A percentile compares a stretch with the other conserved stretches of the same genome.
Evolutionary conservation across 2,329 filamentous ascomycete genomes (phyloP).

Genomic region (Leptographium galeiforme): DNA sequence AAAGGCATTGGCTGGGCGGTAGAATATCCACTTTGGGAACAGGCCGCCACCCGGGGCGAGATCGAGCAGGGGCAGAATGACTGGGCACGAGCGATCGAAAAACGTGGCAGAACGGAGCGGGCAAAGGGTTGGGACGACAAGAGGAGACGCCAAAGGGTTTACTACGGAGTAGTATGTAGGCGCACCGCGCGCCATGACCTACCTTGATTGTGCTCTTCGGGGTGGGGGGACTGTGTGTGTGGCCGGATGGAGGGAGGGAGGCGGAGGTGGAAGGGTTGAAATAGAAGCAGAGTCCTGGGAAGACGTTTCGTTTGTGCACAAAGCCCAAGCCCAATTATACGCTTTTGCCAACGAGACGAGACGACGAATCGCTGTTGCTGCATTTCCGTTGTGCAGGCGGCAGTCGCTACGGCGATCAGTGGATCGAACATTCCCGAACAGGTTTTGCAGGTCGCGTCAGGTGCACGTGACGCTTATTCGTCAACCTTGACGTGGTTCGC

Average conservation of each 20-base stretch:
- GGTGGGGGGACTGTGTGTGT: too few relatives aligned
- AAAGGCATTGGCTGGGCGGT: neutral
- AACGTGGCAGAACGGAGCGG: neutral
- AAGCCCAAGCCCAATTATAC: too few relatives aligned
- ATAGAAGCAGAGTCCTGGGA: neutral
- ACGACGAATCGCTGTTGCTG: too few relatives aligned
- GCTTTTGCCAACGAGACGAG: too few relatives aligned
- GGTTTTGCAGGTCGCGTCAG: too few relatives aligned
- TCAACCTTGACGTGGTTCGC: too few relatives aligned
- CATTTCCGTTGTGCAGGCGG: neutral
- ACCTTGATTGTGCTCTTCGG: neutral
- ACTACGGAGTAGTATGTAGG: neutral
- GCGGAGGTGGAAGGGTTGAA: neutral
- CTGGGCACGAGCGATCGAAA: slow-evolving; percentile 4
- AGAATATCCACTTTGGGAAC: neutral
- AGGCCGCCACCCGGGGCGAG: neutral
- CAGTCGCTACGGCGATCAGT: neutral
- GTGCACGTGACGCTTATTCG: too few relatives aligned
- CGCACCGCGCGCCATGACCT: neutral
- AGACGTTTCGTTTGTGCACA: too few relatives aligned
- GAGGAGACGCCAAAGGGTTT: too few relatives aligned
- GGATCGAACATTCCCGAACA: neutral
- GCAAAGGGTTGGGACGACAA: too few relatives aligned
- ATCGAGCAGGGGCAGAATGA: slow-evolving; percentile 11
- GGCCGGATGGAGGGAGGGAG: neutral